Conservation (phyloP, 2,329 filamentous ascomycete genomes). For the Lasiodiplodia gonubiensis region DNA sequence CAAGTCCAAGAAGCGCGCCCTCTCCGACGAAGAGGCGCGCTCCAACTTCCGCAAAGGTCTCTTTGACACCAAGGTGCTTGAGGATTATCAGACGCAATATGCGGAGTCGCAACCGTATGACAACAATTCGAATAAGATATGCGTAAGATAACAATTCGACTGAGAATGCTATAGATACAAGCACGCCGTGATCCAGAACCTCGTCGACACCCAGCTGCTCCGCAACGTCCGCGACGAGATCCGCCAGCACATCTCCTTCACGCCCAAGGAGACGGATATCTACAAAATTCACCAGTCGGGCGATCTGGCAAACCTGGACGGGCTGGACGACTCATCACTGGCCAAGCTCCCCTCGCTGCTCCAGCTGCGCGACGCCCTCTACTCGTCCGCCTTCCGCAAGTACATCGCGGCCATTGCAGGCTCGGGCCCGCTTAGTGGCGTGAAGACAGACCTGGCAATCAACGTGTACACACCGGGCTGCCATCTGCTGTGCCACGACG, state of each 20-base stretch:
- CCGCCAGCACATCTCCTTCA: constrained; percentile 88
- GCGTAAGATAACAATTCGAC: neutral
- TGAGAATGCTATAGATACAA: constrained; percentile 67
- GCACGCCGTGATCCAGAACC: constrained; percentile 82
- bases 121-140: neutral
- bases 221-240: constrained; percentile 89
- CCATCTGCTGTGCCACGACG: constrained; percentile 94
- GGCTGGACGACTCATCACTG: constrained; percentile 84
- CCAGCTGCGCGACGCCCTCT: constrained; percentile 88
- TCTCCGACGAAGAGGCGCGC: constrained; percentile 48
- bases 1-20: constrained; percentile 50
- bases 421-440: constrained; percentile 84
- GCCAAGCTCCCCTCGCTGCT: constrained; percentile 88
- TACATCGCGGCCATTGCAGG: constrained; percentile 87
- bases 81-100: constrained; percentile 44
- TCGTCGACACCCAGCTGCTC: constrained; percentile 82
- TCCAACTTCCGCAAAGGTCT: constrained; percentile 47
- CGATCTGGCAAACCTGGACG: constrained; percentile 94
- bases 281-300: constrained; percentile 99
- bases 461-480: constrained; percentile 98
- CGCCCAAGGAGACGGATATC: constrained; percentile 98
- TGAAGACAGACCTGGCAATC: constrained; percentile 99
- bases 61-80: constrained; percentile 45
- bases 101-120: constrained; percentile 48
- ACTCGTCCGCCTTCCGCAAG: constrained; percentile 85